A percentile compares a stretch with the other conserved stretches of the same genome.
phyloP scores from a whole-genome alignment of 2,329 filamentous ascomycete genomes.

The Colletotrichum paranaense region DNA sequence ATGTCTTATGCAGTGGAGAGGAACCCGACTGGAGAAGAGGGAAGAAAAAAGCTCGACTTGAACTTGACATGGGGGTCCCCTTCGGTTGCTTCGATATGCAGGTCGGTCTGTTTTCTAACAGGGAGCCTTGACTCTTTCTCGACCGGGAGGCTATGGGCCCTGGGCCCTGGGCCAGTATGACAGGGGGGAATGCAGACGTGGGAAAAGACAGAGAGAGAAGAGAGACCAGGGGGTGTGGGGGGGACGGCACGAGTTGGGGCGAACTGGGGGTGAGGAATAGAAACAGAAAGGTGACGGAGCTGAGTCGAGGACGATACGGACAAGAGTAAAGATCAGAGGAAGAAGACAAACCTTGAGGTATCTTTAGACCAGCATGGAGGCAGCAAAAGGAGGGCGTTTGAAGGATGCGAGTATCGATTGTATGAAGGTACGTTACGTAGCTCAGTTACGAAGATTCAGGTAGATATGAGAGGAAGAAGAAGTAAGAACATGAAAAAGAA shows the following conservation, averaged over 20 bases:
- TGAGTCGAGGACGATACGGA: not conserved
- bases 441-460: not conserved
- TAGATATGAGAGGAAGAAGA: not conserved
- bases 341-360: not conserved
- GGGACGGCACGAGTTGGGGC: conserved; percentile 33
- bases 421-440: not conserved
- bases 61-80: conserved; percentile 22
- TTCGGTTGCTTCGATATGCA: conserved; percentile 31
- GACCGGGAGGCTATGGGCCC: conserved; percentile 29
- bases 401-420: not conserved
- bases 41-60: conserved; percentile 33
- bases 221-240: conserved; percentile 15
- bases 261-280: conserved; percentile 10
- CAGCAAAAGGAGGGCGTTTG: not conserved
- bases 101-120: conserved; percentile 34
- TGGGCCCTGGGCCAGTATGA: conserved; percentile 38
- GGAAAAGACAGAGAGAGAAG: conserved; percentile 12
- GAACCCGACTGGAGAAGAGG: conserved; percentile 28
- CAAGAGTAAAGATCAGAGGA: not conserved
- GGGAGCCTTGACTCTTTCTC: conserved; percentile 33
- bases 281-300: conserved; percentile 21
- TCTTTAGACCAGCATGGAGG: not conserved
- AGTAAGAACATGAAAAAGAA: not conserved
- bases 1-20: conserved; percentile 35
- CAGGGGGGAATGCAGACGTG: conserved; percentile 41